These are phyloP conservation scores for Symbiodinium natans DNA, from an alignment of 73 alveolate species.

Conservation along the genomic window DNA sequence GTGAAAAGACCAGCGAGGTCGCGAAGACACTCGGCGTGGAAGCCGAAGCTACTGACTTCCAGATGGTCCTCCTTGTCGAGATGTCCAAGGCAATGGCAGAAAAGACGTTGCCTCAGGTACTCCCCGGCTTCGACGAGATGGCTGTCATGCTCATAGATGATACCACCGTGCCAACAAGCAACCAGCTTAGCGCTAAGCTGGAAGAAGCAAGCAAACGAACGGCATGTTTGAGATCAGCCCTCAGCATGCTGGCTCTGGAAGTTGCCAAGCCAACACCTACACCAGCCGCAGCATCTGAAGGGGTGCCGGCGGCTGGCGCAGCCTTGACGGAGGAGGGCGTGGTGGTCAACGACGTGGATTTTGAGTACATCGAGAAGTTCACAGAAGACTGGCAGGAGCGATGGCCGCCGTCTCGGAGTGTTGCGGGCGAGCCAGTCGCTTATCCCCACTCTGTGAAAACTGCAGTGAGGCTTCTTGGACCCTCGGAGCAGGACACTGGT, in stretches of 20 bases:
- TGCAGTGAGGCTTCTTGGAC: neutral
- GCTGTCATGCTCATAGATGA: constrained; percentile 48
- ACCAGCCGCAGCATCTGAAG: neutral
- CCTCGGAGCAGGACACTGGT: constrained; percentile 9
- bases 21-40: neutral
- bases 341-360: neutral
- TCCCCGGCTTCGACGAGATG: constrained; percentile 76
- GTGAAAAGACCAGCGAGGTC: neutral
- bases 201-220: constrained; percentile 2
- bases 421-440: neutral
- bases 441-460: too few relatives aligned
- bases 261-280: neutral
- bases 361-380: constrained; percentile 33
- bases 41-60: neutral
- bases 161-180: neutral
- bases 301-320: neutral
- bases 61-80: constrained; percentile 12
- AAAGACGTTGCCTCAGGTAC: constrained; percentile 40
- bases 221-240: neutral
- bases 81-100: constrained; percentile 58
- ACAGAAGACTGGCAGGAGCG: constrained; percentile 59
- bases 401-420: constrained; percentile 14
- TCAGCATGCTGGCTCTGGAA: constrained; percentile 8
- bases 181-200: too few relatives aligned
- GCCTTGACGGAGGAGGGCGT: neutral